Percentiles rank a stretch among this genome's conserved stretches.
Evolutionary conservation across 768 basidiomycete genomes (phyloP).

Genomic region (Mycena haematopus): DNA sequence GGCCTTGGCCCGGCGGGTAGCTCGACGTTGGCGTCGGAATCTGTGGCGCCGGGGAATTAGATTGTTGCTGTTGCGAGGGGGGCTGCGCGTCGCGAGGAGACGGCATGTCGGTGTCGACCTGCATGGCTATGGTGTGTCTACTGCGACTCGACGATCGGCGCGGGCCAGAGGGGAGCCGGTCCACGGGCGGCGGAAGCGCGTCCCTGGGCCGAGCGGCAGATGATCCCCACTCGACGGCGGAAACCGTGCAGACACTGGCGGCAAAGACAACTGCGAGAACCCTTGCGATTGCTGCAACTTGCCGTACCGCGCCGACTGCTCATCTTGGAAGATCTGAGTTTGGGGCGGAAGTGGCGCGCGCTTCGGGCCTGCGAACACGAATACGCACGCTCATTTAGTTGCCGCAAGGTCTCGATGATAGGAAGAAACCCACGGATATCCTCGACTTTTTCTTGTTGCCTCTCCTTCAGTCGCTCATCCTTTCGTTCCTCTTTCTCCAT

Average conservation of each 20-base stretch:
- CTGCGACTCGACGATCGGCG: conserved; percentile 5
- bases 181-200: conserved; percentile 15
- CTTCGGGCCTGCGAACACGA: conserved; percentile 12
- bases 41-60: not conserved
- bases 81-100: conserved; percentile 6
- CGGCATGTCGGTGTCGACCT: conserved; percentile 10
- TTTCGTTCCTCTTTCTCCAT: not conserved
- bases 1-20: conserved; percentile 4
- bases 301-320: conserved; percentile 2
- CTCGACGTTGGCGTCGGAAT: not conserved
- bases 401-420: not conserved
- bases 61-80: not conserved
- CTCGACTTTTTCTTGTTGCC: not conserved
- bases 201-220: conserved; percentile 12
- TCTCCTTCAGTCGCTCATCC: not conserved
- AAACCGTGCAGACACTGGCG: conserved; percentile 18
- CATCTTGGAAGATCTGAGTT: conserved; percentile 4
- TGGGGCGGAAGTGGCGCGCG: conserved; percentile 27
- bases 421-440: conserved; percentile 13
- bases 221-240: not conserved
- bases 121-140: not conserved
- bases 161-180: conserved; percentile 16
- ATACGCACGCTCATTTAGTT: not conserved
- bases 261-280: conserved; percentile 4
- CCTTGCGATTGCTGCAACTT: not conserved